Conservation (phyloP, 2,329 filamentous ascomycete species). For the Trichoderma endophyticum region DNA sequence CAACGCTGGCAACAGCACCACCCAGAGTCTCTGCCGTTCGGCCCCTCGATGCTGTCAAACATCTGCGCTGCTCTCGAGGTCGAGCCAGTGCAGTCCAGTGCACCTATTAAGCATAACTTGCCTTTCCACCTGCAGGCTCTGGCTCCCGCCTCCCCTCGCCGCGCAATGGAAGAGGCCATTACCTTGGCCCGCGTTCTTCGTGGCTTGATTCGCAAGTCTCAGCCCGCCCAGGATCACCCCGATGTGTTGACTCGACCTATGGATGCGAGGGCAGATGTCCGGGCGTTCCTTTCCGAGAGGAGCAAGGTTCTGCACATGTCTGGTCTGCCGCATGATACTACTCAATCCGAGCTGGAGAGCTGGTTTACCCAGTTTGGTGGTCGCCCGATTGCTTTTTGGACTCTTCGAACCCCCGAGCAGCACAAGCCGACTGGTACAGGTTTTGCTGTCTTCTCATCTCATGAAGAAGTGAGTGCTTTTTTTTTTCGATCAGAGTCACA, state of each 20-base stretch:
- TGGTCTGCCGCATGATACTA: constrained; percentile 94
- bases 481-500: not conserved
- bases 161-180: constrained; percentile 96
- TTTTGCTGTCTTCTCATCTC: constrained; percentile 97
- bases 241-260: constrained; percentile 93
- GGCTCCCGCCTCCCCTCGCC: constrained; percentile 88
- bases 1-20: constrained; percentile 98
- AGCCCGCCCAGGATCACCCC: constrained; percentile 87
- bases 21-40: constrained; percentile 94
- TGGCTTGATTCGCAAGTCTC: constrained; percentile 92
- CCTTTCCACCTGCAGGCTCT: constrained; percentile 96
- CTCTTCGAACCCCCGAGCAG: constrained; percentile 92
- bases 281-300: constrained; percentile 91
- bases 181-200: constrained; percentile 89
- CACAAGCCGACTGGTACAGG: constrained; percentile 99
- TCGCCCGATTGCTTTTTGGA: constrained; percentile 98
- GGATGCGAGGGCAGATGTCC: constrained; percentile 93
- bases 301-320: constrained; percentile 99
- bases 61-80: constrained; percentile 98
- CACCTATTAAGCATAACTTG: constrained; percentile 97
- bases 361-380: constrained; percentile 99
- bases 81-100: constrained; percentile 94
- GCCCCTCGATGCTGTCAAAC: constrained; percentile 90
- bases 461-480: constrained; percentile 79
- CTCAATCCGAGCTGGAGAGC: constrained; percentile 96